Percentiles rank a stretch among this genome's conserved stretches.
Conservation (phyloP, 768 basidiomycete species). For the Panellus pusillus region DNA sequence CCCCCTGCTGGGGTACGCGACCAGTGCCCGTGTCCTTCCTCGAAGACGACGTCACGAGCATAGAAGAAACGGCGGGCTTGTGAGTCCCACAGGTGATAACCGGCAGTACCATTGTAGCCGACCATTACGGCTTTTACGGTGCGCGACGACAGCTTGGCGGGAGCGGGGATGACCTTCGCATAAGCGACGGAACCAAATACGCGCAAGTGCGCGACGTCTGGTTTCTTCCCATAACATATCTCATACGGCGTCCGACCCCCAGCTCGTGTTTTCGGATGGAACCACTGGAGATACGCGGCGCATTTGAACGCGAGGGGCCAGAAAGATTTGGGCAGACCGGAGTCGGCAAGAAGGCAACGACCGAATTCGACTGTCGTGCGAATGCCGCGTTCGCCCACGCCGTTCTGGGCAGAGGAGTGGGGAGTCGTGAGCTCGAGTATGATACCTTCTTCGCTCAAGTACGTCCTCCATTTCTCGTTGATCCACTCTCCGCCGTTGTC, state of each 20-base stretch:
- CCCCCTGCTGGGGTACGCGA: slow-evolving; percentile 4
- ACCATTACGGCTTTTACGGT: slow-evolving; percentile 24
- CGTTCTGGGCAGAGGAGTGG: slow-evolving; percentile 32
- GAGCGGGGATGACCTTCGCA: slow-evolving; percentile 23
- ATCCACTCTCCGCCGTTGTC: slow-evolving; percentile 1
- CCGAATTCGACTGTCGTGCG: slow-evolving; percentile 26
- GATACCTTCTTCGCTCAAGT: not conserved
- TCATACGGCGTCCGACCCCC: slow-evolving; percentile 18
- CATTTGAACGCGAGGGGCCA: slow-evolving; percentile 16
- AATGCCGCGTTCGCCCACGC: slow-evolving; percentile 30
- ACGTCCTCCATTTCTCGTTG: not conserved
- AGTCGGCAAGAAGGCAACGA: slow-evolving; percentile 24
- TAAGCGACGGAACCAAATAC: slow-evolving; percentile 34
- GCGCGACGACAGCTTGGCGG: slow-evolving; percentile 6
- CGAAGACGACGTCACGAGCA: slow-evolving; percentile 26
- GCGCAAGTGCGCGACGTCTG: slow-evolving; percentile 29
- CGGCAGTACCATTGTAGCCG: slow-evolving; percentile 22
- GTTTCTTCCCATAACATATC: slow-evolving; percentile 16
- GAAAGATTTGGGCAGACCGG: slow-evolving; percentile 21
- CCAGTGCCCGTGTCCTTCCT: slow-evolving; percentile 22
- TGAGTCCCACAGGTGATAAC: slow-evolving; percentile 26
- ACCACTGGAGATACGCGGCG: slow-evolving; percentile 20
- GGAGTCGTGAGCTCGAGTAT: slow-evolving; percentile 24
- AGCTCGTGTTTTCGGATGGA: not conserved
- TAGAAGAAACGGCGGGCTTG: slow-evolving; percentile 18